Conservation (phyloP, 192 early-diverging fungal species). For the Fimicolochytrium jonesii region DNA sequence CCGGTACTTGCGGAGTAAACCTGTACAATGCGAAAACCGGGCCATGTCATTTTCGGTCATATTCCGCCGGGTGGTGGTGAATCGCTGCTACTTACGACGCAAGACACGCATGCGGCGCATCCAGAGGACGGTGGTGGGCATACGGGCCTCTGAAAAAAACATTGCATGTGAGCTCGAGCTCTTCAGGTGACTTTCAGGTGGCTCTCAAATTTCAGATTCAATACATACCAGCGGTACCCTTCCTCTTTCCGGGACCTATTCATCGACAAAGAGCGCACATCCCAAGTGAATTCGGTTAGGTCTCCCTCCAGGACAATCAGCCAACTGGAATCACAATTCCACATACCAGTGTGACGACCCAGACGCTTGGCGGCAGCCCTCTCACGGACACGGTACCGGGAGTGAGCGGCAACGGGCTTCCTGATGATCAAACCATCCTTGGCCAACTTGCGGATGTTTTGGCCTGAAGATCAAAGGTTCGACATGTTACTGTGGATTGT, state of each 20-base stretch:
- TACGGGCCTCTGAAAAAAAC: conserved; percentile 93
- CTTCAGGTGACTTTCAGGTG: no score
- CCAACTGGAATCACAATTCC: no score
- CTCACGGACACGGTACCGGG: conserved; percentile 91
- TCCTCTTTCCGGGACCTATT: conserved; percentile 56
- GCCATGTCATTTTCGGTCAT: no score
- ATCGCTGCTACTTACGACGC: conserved; percentile 65
- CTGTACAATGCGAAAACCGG: no score
- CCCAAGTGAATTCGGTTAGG: no score
- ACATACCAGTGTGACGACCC: conserved; percentile 95
- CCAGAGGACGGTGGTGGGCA: conserved; percentile 93
- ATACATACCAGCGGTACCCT: conserved; percentile 63
- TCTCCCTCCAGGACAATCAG: no score
- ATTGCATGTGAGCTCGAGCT: no score
- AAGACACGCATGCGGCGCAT: conserved; percentile 98
- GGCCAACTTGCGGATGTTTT: conserved; percentile 95
- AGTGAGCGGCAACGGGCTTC: conserved; percentile 83
- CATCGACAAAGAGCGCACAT: no score
- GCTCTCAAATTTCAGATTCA: no score
- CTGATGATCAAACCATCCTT: conserved; percentile 97
- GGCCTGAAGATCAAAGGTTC: conserved; percentile 54
- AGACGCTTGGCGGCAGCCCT: conserved; percentile 90
- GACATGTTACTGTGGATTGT: not conserved
- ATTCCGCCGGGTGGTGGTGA: no score
- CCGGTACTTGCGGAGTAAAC: conserved; percentile 93